Evolutionary conservation across 2,329 filamentous ascomycete genomes (phyloP).

Genomic region (Cercospora nicotianae): DNA sequence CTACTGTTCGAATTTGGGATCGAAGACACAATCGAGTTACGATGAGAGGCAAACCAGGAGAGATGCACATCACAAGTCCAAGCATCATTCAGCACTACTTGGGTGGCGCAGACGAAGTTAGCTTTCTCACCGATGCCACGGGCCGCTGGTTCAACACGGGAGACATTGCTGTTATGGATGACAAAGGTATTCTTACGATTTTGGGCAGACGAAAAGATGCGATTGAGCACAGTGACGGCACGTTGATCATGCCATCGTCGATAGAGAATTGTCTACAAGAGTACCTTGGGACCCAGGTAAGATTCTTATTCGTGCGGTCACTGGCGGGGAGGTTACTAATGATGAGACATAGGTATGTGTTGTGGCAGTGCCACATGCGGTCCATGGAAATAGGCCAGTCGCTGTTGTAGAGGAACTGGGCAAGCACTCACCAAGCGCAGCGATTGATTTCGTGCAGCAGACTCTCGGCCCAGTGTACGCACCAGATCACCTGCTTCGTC

Average conservation of each 20-base stretch:
- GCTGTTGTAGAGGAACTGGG: neutral
- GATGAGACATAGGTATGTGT: neutral
- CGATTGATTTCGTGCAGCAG: neutral
- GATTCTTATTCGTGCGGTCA: neutral
- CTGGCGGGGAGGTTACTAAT: neutral
- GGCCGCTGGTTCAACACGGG: neutral
- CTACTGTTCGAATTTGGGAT: neutral
- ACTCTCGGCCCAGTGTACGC: neutral
- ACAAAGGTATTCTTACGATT: neutral
- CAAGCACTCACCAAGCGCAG: neutral
- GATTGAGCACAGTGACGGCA: neutral
- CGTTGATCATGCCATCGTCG: neutral
- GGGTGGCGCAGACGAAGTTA: neutral
- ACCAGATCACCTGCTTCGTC: neutral
- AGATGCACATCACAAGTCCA: neutral
- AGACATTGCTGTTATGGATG: neutral
- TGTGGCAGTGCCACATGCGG: neutral
- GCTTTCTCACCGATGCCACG: neutral
- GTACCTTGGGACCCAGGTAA: neutral
- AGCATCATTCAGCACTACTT: neutral
- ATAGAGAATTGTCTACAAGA: neutral
- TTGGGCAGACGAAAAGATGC: neutral
- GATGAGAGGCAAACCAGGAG: neutral
- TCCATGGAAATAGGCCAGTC: neutral
- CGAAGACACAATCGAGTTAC: neutral